A percentile compares a stretch with the other conserved stretches of the same genome.
These are phyloP conservation scores for Phytophthora multivora DNA, from an alignment of 352 stramenopile species.

Conservation along the genomic window DNA sequence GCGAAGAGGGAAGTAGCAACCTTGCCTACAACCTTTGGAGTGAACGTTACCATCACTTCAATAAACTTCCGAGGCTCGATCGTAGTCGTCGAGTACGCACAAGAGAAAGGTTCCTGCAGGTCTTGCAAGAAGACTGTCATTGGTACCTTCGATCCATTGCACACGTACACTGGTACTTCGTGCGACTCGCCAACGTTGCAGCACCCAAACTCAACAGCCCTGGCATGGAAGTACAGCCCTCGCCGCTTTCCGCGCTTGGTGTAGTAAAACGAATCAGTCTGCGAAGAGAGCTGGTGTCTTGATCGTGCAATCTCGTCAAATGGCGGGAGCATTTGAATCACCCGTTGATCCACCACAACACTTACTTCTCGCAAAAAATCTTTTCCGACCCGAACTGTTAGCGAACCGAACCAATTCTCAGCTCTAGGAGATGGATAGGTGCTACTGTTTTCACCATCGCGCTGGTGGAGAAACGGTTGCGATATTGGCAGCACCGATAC, in stretches of 20 bases:
- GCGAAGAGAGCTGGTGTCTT: constrained; percentile 66
- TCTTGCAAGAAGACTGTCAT: constrained; percentile 88
- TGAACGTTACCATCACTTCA: constrained; percentile 78
- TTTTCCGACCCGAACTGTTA: constrained; percentile 64
- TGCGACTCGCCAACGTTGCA: constrained; percentile 76
- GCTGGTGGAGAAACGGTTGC: constrained; percentile 41
- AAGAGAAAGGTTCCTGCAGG: constrained; percentile 78
- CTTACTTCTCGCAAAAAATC: constrained; percentile 62
- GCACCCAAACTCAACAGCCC: constrained; percentile 82
- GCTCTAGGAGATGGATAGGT: constrained; percentile 6
- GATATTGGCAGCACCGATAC: constrained; percentile 65
- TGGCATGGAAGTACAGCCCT: constrained; percentile 84
- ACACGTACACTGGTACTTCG: constrained; percentile 85
- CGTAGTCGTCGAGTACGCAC: constrained; percentile 73
- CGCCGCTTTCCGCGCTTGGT: constrained; percentile 76
- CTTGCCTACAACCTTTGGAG: constrained; percentile 76
- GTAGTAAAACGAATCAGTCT: constrained; percentile 88
- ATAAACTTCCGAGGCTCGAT: constrained; percentile 88
- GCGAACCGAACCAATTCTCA: constrained; percentile 67
- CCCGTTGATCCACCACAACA: constrained; percentile 55
- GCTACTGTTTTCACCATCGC: constrained; percentile 17
- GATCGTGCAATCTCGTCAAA: constrained; percentile 70
- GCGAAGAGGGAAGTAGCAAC: constrained; percentile 83
- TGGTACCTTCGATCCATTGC: constrained; percentile 78
- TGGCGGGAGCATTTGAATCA: constrained; percentile 46